phyloP scores from a whole-genome alignment of 169 alveolate genomes.

The Besnoitia besnoiti region DNA sequence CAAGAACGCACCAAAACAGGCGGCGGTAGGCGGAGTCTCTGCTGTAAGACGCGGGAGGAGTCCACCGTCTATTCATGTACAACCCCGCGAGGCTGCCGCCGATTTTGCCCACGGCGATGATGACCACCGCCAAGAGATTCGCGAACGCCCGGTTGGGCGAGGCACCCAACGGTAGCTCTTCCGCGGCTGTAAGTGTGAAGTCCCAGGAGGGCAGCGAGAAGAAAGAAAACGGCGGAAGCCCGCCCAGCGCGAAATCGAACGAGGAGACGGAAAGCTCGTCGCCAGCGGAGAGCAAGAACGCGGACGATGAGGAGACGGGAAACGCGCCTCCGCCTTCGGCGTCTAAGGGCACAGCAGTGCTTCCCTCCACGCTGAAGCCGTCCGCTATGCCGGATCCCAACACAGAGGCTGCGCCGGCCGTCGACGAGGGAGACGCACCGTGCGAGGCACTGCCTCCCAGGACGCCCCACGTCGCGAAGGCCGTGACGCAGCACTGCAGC shows the following conservation, averaged over 20 bases:
- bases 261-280: background rate
- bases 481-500: conserved; percentile 25
- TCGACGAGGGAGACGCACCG: background rate
- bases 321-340: background rate
- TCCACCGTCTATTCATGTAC: conserved; percentile 49
- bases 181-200: background rate
- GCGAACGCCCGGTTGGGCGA: conserved; percentile 36
- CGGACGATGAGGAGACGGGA: background rate
- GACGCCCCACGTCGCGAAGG: background rate
- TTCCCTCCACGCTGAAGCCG: background rate
- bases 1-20: conserved; percentile 48
- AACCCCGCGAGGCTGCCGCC: conserved; percentile 63
- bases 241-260: background rate
- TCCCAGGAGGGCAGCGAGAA: background rate
- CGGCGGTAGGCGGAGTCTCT: conserved; percentile 32
- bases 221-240: background rate
- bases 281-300: background rate
- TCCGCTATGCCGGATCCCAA: background rate
- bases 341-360: background rate
- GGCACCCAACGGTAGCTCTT: background rate
- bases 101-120: conserved; percentile 59
- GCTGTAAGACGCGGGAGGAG: conserved; percentile 38
- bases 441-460: background rate
- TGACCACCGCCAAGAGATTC: conserved; percentile 20
- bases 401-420: background rate